Percentiles rank a stretch among this genome's conserved stretches.
Conservation (phyloP, 2,329 filamentous ascomycete genomes). For the Alternaria sp. region DNA sequence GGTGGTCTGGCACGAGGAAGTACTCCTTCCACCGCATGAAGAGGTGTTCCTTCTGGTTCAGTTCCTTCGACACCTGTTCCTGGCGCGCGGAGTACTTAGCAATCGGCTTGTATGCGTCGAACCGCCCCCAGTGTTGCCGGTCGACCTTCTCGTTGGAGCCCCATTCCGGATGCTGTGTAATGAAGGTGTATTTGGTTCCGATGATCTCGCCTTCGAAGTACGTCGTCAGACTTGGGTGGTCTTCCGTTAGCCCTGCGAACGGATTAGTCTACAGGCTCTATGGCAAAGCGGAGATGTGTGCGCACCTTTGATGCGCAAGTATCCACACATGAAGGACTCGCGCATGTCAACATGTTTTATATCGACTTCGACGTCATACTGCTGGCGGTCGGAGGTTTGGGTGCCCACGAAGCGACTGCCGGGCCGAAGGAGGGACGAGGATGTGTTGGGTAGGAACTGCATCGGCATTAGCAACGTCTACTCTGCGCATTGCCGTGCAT, state of each 20-base stretch:
- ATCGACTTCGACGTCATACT: slow-evolving; percentile 95
- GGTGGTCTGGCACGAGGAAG: slow-evolving; percentile 93
- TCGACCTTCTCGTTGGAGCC: slow-evolving; percentile 91
- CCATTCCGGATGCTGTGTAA: slow-evolving; percentile 88
- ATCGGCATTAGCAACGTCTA: slow-evolving; percentile 23
- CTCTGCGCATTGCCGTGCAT: not conserved
- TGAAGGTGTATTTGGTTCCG: slow-evolving; percentile 91
- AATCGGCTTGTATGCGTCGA: slow-evolving; percentile 83
- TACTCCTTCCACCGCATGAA: slow-evolving; percentile 99
- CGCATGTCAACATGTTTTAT: slow-evolving; percentile 95
- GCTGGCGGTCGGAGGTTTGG: slow-evolving; percentile 89
- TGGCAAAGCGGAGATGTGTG: not conserved
- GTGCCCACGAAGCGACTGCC: slow-evolving; percentile 89
- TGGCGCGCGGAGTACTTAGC: slow-evolving; percentile 66
- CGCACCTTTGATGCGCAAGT: slow-evolving; percentile 90
- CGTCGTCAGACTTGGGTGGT: slow-evolving; percentile 96
- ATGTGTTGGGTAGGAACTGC: slow-evolving; percentile 76
- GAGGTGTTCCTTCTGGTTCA: slow-evolving; percentile 81
- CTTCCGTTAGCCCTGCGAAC: slow-evolving; percentile 79
- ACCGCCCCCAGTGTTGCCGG: slow-evolving; percentile 90
- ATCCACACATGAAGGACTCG: slow-evolving; percentile 93
- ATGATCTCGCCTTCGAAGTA: slow-evolving; percentile 99
- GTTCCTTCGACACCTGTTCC: slow-evolving; percentile 69
- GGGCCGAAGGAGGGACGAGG: slow-evolving; percentile 83
- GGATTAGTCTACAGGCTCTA: slow-evolving; percentile 19